Percentiles rank a stretch among this genome's conserved stretches.
Evolutionary conservation across 176 grass and related monocot genomes (phyloP).

Genomic region (Lolium perenne): DNA sequence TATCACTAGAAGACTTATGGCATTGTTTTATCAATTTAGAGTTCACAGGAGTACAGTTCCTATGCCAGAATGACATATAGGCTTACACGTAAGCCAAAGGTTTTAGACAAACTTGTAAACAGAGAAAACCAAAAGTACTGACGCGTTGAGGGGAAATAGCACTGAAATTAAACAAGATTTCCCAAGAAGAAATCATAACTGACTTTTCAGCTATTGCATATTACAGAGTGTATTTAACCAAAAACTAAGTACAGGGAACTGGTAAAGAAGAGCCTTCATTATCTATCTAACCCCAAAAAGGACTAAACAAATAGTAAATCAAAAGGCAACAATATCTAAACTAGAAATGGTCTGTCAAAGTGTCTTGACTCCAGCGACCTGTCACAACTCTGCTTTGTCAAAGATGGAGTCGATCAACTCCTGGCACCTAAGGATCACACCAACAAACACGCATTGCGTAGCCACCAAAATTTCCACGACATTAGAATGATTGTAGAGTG

Average conservation of each 20-base stretch:
- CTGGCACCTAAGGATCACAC: not conserved
- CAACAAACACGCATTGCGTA: not conserved
- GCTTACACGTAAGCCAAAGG: not conserved
- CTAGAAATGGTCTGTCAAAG: not conserved
- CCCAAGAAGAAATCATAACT: not conserved
- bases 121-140: not conserved
- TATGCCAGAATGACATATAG: not conserved
- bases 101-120: not conserved
- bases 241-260: too few species aligned
- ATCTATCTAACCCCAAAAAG: too few species aligned
- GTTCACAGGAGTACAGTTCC: constrained; percentile 6
- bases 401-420: not conserved
- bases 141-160: not conserved
- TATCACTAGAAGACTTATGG: not conserved
- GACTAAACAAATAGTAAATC: too few species aligned
- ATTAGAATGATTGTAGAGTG: not conserved
- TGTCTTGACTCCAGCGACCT: not conserved
- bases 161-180: not conserved
- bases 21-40: constrained; percentile 8
- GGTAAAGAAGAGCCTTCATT: too few species aligned
- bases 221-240: not conserved
- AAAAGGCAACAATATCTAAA: not conserved
- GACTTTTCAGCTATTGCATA: not conserved
- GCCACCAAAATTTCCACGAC: not conserved
- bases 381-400: not conserved